Conservation (phyloP, 768 basidiomycete species). For the Kockovaella imperatae region DNA sequence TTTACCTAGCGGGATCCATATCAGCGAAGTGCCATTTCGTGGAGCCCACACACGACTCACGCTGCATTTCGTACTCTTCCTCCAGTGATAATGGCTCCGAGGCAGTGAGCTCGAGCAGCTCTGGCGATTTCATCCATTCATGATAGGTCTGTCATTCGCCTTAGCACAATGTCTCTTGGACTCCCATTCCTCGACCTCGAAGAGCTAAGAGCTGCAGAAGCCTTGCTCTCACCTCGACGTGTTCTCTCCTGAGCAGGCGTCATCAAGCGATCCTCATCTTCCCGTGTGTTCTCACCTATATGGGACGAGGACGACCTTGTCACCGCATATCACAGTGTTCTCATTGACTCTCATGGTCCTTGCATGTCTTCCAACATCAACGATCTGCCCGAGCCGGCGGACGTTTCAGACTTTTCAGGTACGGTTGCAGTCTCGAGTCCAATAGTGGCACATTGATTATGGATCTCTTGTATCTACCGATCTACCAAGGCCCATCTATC, state of each 20-base stretch:
- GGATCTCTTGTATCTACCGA: too few relatives aligned
- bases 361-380: not conserved
- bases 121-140: constrained; percentile 74
- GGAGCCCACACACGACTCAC: constrained; percentile 47
- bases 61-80: constrained; percentile 83
- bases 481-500: too few relatives aligned
- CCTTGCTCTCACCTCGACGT: too few relatives aligned
- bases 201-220: too few relatives aligned
- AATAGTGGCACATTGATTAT: too few relatives aligned
- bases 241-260: too few relatives aligned
- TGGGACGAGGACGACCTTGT: constrained; percentile 67
- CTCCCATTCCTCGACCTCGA: too few relatives aligned
- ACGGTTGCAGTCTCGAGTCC: too few relatives aligned
- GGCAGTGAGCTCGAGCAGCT: constrained; percentile 67
- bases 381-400: too few relatives aligned
- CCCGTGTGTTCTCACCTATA: constrained; percentile 58
- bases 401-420: too few relatives aligned
- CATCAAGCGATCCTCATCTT: too few relatives aligned
- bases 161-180: too few relatives aligned
- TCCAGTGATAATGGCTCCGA: constrained; percentile 73
- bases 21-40: not conserved
- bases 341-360: constrained; percentile 59
- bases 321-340: constrained; percentile 58
- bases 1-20: constrained; percentile 51
- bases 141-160: constrained; percentile 60